Evolutionary conservation across 2,329 filamentous ascomycete species (phyloP), one percentile per base, ranked within the genome.

Genomic region (Phaeosphaeria sp.): DNA sequence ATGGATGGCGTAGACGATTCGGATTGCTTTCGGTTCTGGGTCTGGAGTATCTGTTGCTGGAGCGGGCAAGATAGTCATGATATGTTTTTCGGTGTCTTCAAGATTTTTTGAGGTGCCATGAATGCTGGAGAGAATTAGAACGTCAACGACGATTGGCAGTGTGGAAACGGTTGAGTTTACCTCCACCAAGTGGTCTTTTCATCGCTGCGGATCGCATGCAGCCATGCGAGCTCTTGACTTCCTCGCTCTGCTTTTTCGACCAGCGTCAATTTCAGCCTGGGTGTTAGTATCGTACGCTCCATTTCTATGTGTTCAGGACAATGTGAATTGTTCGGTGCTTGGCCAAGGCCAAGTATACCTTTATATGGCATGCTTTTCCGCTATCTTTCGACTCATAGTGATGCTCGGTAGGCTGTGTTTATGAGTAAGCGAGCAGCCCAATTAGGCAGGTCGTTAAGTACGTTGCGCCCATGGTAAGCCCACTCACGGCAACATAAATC

Each of bases 221-320:
- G 23, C 73, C 73, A 76, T n/a, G 65, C 63, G n/a, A 76, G 50
- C 50, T 76, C 75, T 20, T 60, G 58, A 59, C 72, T 73, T 49
- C 69, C 72, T 54, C 57, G 55, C 22, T 72, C 71, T 11, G 67
- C 66, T 33, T 56, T 68, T 20, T 63, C 67, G 23, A 77, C 23
- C 15, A 74, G 65, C 15, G 70, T 75, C 49, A 77, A 57, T 41
- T 73, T 69, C 15, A 77, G 59, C 23, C 69, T 65, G 13, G 71
- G 63, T 5, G 75, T 77, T 27, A 59, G 63, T 17, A 76, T 47
- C 15, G 60, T 49, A 15, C 52, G 23, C 1, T 76, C 68, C 74
- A 76, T 75, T 30, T 20, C 36, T 11, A 21, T 3, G 42, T 18
- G 25, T 27, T 27, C n/a, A n/a, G n/a, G n/a, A n/a, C n/a, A n/a